These are phyloP conservation scores for Goffeauzyma gilvescens DNA, from an alignment of 768 basidiomycete species.

Conservation along the genomic window DNA sequence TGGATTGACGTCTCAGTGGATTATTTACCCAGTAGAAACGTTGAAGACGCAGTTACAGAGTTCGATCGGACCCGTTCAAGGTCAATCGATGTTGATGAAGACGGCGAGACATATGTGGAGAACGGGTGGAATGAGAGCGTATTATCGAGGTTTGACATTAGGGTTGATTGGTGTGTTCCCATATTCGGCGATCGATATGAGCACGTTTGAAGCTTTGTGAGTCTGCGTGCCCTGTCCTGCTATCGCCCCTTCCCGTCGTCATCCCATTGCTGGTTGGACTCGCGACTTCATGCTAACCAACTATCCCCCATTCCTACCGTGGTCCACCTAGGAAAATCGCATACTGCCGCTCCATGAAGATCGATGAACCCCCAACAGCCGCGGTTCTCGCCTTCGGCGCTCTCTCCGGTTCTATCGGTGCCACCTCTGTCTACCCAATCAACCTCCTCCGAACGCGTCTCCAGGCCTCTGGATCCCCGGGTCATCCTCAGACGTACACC, in stretches of 20 bases:
- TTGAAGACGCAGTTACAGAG: slow-evolving; percentile 99
- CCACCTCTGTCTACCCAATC: slow-evolving; percentile 59
- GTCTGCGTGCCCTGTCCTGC: neutral
- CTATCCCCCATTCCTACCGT: neutral
- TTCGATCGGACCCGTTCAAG: slow-evolving; percentile 37
- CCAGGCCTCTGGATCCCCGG: slow-evolving; percentile 88
- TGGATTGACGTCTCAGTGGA: slow-evolving; percentile 45
- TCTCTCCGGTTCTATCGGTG: slow-evolving; percentile 79
- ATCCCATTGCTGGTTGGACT: neutral
- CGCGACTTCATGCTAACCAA: neutral
- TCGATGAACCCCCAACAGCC: slow-evolving; percentile 73
- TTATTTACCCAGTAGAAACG: slow-evolving; percentile 92
- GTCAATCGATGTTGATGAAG: slow-evolving; percentile 35
- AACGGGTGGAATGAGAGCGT: slow-evolving; percentile 60
- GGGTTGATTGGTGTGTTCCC: slow-evolving; percentile 94
- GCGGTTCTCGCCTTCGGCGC: slow-evolving; percentile 79
- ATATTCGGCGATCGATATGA: slow-evolving; percentile 69
- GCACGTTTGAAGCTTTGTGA: slow-evolving; percentile 69
- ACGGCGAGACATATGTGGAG: slow-evolving; percentile 59
- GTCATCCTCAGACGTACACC: slow-evolving; percentile 76
- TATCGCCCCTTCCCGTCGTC: neutral
- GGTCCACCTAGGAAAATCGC: slow-evolving; percentile 44
- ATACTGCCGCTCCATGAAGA: slow-evolving; percentile 66
- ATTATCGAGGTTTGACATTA: slow-evolving; percentile 77
- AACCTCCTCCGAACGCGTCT: slow-evolving; percentile 73